These are phyloP conservation scores for Lactarius quietus DNA, from an alignment of 768 basidiomycete genomes.

Conservation along the genomic window DNA sequence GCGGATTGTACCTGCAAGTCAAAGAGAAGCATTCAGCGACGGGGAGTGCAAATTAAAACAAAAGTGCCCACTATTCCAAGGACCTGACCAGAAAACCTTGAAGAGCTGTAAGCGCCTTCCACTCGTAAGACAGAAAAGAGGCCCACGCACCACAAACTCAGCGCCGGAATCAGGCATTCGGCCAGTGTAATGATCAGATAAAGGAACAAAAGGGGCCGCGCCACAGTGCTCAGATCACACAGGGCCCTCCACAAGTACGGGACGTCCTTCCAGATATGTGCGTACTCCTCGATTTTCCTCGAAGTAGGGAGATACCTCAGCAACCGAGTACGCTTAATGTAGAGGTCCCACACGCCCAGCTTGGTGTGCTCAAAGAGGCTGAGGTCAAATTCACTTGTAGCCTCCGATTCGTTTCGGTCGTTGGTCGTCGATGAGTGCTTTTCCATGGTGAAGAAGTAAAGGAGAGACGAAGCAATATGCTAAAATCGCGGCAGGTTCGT, in stretches of 20 bases:
- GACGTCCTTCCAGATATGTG: background rate
- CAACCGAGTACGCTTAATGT: background rate
- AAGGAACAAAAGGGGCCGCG: too few species aligned
- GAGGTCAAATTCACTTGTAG: background rate
- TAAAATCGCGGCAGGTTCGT: background rate
- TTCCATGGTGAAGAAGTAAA: background rate
- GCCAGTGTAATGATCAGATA: too few species aligned
- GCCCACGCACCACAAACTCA: too few species aligned
- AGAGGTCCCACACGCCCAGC: background rate
- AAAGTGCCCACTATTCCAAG: too few species aligned
- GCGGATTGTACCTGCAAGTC: constrained; percentile 16
- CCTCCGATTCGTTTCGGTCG: background rate
- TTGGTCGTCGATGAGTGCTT: background rate
- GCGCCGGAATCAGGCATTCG: too few species aligned
- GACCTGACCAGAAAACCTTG: too few species aligned
- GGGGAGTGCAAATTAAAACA: too few species aligned
- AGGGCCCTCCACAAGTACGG: too few species aligned
- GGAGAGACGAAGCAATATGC: background rate
- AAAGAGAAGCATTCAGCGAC: background rate
- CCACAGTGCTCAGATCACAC: too few species aligned
- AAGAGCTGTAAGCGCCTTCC: too few species aligned
- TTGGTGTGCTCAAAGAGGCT: background rate
- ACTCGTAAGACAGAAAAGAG: too few species aligned
- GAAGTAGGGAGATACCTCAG: background rate
- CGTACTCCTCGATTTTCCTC: background rate